Evolutionary conservation across 345 rosid species (phyloP).

Genomic region (Bruguiera sexangula): DNA sequence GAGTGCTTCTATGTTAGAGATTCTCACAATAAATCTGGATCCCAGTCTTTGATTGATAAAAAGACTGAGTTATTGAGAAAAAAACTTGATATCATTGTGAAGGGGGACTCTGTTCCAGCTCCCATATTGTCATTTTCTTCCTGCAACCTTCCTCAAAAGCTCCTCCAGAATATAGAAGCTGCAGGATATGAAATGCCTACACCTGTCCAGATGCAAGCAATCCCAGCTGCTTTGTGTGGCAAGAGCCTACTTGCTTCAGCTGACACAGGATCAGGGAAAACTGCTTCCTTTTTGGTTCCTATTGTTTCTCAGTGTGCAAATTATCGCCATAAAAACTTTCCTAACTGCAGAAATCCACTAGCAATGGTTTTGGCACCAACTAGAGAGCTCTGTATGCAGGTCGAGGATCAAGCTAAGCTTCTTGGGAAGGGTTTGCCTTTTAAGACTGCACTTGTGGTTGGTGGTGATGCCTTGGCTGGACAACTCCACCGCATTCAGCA

Average conservation of each 20-base stretch:
- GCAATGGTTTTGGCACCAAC: slow-evolving; percentile 81
- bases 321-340: slow-evolving; percentile 29
- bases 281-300: slow-evolving; percentile 83
- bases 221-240: slow-evolving; percentile 68
- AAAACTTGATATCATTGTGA: slow-evolving; percentile 66
- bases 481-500: slow-evolving; percentile 72
- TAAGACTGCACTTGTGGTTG: slow-evolving; percentile 89
- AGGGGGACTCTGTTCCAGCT: slow-evolving; percentile 50
- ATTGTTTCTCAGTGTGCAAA: slow-evolving; percentile 56
- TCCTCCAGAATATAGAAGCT: slow-evolving; percentile 64
- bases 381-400: slow-evolving; percentile 85
- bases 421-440: slow-evolving; percentile 90
- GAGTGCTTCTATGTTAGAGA: slow-evolving; percentile 78
- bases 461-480: slow-evolving; percentile 79
- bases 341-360: slow-evolving; percentile 43
- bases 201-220: slow-evolving; percentile 86
- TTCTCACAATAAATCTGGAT: slow-evolving; percentile 24
- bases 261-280: slow-evolving; percentile 84
- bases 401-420: slow-evolving; percentile 86
- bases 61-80: slow-evolving; percentile 55
- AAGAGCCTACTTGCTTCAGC: slow-evolving; percentile 79
- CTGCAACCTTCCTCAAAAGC: slow-evolving; percentile 54
- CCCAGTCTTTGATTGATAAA: slow-evolving; percentile 26
- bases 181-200: slow-evolving; percentile 76
- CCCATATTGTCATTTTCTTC: slow-evolving; percentile 66